A percentile compares a stretch with the other conserved stretches of the same genome.
phyloP scores from a whole-genome alignment of 1,284 basidiomycete genomes.

The Apiotrichum porosum region DNA sequence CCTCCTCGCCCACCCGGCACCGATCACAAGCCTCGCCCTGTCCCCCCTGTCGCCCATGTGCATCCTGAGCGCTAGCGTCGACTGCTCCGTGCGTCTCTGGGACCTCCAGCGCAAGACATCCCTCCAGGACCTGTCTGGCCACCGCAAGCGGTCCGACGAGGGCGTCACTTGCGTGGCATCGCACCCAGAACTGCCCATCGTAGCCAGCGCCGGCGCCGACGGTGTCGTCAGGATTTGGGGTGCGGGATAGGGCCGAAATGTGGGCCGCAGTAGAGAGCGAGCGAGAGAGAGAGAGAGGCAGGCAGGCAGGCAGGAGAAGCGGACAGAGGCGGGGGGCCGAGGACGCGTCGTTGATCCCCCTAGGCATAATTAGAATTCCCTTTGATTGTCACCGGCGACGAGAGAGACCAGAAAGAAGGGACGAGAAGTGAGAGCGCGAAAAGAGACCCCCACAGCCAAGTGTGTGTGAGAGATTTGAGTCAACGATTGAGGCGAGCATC shows the following conservation, averaged over 20 bases:
- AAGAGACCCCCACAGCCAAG: too few relatives aligned
- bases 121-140: constrained; percentile 79
- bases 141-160: constrained; percentile 81
- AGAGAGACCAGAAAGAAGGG: too few relatives aligned
- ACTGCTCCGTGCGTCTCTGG: constrained; percentile 94
- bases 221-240: constrained; percentile 81
- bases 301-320: too few relatives aligned
- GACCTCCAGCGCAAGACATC: constrained; percentile 64
- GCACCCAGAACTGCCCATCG: constrained; percentile 74
- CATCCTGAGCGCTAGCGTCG: constrained; percentile 84
- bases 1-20: constrained; percentile 84
- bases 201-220: constrained; percentile 90
- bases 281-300: too few relatives aligned
- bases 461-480: too few relatives aligned
- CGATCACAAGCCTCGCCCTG: constrained; percentile 84
- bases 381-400: too few relatives aligned
- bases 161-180: constrained; percentile 61
- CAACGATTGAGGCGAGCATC: too few relatives aligned
- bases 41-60: constrained; percentile 65
- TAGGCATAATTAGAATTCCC: too few relatives aligned
- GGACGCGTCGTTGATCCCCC: too few relatives aligned
- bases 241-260: constrained; percentile 16
- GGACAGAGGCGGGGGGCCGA: too few relatives aligned
- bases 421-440: too few relatives aligned
- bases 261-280: too few relatives aligned